phyloP scores from a whole-genome alignment of 768 basidiomycete species.

The Suillus subluteus region DNA sequence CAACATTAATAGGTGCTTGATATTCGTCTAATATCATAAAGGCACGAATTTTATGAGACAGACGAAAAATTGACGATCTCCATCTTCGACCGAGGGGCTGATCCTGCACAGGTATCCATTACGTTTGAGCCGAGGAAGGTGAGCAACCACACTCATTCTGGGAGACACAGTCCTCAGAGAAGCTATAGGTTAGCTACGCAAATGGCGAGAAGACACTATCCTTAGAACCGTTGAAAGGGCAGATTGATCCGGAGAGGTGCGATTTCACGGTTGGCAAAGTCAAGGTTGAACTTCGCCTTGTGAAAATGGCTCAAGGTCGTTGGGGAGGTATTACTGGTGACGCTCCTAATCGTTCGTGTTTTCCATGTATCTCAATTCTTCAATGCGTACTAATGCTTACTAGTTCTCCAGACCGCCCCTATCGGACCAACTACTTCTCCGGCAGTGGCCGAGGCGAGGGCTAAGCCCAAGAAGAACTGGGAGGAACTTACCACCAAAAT shows the following conservation, averaged over 20 bases:
- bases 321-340: conserved; percentile 84
- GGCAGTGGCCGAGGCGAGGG: conserved; percentile 36
- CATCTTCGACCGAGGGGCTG: conserved; percentile 78
- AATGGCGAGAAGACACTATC: conserved; percentile 72
- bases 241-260: conserved; percentile 68
- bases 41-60: conserved; percentile 89
- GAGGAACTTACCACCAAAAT: conserved; percentile 77
- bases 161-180: conserved; percentile 2
- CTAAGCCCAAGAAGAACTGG: conserved; percentile 80
- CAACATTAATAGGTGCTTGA: neutral
- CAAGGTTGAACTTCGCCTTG: conserved; percentile 85
- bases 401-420: conserved; percentile 18
- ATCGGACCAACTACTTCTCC: conserved; percentile 37
- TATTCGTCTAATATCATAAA: conserved; percentile 28
- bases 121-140: conserved; percentile 70
- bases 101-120: conserved; percentile 64
- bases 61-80: conserved; percentile 75
- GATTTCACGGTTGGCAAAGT: conserved; percentile 76
- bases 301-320: conserved; percentile 64
- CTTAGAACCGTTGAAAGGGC: conserved; percentile 81
- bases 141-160: conserved; percentile 15
- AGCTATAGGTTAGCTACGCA: conserved; percentile 42
- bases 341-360: conserved; percentile 67
- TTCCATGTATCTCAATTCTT: neutral
- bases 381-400: conserved; percentile 25